A percentile compares a stretch with the other conserved stretches of the same genome.
Conservation (phyloP, 176 grass and related monocot genomes). For the Miscanthus lutarioriparius region DNA sequence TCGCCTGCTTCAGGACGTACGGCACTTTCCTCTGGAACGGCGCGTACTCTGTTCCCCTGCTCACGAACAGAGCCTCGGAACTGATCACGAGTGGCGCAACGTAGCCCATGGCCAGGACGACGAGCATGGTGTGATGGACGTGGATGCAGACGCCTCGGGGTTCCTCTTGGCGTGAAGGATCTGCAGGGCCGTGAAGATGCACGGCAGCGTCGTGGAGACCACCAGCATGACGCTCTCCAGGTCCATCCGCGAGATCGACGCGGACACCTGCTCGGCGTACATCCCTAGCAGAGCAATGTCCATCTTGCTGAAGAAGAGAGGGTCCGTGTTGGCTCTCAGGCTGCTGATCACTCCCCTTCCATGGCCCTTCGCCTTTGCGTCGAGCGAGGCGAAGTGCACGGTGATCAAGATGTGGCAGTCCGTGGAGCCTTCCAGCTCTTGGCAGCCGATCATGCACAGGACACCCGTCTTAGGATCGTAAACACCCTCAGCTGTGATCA, state of each 20-base stretch:
- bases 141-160: no score
- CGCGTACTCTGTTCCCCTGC: conserved; percentile 18
- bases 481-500: conserved; percentile 59
- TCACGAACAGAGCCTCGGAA: conserved; percentile 57
- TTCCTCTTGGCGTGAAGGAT: conserved; percentile 36
- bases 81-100: conserved; percentile 45
- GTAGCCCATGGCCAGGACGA: conserved; percentile 42
- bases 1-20: conserved; percentile 49
- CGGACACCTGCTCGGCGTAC: no score
- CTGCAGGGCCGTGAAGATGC: conserved; percentile 47
- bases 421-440: conserved; percentile 23
- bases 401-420: conserved; percentile 39
- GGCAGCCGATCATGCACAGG: conserved; percentile 57
- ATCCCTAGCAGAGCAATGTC: no score
- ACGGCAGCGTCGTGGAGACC: conserved; percentile 43
- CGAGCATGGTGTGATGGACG: conserved; percentile 44
- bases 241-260: neutral
- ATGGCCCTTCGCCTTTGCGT: neutral
- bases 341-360: neutral
- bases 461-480: conserved; percentile 42
- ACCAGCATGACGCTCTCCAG: neutral
- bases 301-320: no score
- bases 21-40: neutral
- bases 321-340: no score
- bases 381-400: neutral